Evolutionary conservation across 257 asterid species (phyloP).

Genomic region (Solanum sejunctum): DNA sequence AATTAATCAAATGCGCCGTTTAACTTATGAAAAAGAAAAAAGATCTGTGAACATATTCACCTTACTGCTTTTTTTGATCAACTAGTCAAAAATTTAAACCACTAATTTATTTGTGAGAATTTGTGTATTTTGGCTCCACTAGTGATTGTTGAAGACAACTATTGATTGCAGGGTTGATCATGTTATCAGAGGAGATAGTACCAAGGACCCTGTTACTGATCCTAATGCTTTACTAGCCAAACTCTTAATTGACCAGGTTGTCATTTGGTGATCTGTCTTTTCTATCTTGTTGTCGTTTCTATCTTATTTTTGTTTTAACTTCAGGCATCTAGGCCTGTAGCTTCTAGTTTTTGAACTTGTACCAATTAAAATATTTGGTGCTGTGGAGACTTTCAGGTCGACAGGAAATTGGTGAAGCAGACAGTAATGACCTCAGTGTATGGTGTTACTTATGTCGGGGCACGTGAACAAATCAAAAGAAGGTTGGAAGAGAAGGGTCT

Average conservation of each 20-base stretch:
- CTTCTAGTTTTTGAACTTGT: neutral
- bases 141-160: neutral
- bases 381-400: conserved; percentile 51
- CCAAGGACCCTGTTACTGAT: conserved; percentile 57
- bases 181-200: conserved; percentile 71
- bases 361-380: conserved; percentile 12
- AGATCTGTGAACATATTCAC: neutral
- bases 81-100: neutral
- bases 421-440: conserved; percentile 98
- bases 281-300: neutral
- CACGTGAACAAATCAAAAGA: conserved; percentile 89
- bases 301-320: too few species aligned
- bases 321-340: neutral
- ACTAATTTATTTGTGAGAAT: neutral
- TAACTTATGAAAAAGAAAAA: neutral
- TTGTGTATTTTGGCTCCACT: neutral
- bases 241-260: conserved; percentile 71
- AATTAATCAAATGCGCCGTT: neutral
- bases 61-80: neutral
- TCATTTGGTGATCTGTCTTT: neutral
- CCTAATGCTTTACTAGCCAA: conserved; percentile 69
- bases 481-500: conserved; percentile 85
- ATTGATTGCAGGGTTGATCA: conserved; percentile 56
- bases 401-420: conserved; percentile 86
- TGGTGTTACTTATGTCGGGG: conserved; percentile 95